phyloP scores from a whole-genome alignment of 192 early-diverging fungal genomes.

The Cetraspora pellucida region DNA sequence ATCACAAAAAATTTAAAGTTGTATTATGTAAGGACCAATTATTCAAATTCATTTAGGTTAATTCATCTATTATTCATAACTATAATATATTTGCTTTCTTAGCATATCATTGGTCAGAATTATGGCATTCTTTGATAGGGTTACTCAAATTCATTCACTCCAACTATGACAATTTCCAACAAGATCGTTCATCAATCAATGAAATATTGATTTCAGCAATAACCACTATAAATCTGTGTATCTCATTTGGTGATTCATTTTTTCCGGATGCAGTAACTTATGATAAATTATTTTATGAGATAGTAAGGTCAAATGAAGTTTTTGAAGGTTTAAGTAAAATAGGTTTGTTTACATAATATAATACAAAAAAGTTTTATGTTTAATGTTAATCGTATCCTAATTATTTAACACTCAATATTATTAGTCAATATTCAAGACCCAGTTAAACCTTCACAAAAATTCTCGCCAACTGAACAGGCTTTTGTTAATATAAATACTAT shows the following conservation, averaged over 20 bases:
- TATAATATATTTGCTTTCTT: not conserved
- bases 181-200: not conserved
- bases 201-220: conserved; percentile 32
- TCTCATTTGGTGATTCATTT: conserved; percentile 53
- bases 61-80: not conserved
- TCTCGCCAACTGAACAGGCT: not conserved
- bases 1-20: conserved; percentile 35
- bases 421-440: not conserved
- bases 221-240: conserved; percentile 51
- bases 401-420: no score
- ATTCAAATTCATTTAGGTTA: not conserved
- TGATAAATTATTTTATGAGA: conserved; percentile 58
- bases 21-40: conserved; percentile 36
- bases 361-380: not conserved
- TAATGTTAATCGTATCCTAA: no score
- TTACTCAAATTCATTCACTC: conserved; percentile 49
- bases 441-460: not conserved
- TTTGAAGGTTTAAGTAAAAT: conserved; percentile 10
- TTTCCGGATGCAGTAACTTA: conserved; percentile 53
- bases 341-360: not conserved
- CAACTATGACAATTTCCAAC: conserved; percentile 43
- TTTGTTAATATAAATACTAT: conserved; percentile 25
- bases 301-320: conserved; percentile 44
- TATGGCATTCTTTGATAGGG: conserved; percentile 55
- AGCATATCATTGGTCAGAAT: conserved; percentile 60